Evolutionary conservation across 768 basidiomycete genomes (phyloP).

Genomic region (Xerocomellus dryophilus): DNA sequence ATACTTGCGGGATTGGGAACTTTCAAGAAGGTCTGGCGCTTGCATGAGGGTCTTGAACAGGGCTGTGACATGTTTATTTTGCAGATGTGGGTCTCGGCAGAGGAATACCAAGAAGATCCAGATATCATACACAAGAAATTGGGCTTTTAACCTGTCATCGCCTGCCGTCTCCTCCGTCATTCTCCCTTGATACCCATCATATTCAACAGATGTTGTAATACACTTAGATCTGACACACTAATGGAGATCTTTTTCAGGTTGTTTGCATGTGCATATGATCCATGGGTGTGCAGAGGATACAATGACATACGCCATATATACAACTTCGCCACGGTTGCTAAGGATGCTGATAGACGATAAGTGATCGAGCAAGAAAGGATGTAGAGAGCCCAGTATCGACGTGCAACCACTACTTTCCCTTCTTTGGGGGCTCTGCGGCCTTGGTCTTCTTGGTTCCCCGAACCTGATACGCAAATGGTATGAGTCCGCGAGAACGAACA

Average conservation of each 20-base stretch:
- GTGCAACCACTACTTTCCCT: slow-evolving; percentile 69
- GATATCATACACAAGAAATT: slow-evolving; percentile 97
- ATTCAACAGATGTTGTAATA: slow-evolving; percentile 33
- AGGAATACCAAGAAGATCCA: slow-evolving; percentile 99
- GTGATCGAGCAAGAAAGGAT: slow-evolving; percentile 21
- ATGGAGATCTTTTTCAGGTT: slow-evolving; percentile 15
- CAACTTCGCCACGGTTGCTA: slow-evolving; percentile 37
- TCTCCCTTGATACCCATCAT: slow-evolving; percentile 33
- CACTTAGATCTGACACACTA: slow-evolving; percentile 29
- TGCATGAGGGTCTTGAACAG: neutral
- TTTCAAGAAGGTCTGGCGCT: slow-evolving; percentile 81
- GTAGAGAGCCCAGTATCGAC: slow-evolving; percentile 13
- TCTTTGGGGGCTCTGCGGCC: slow-evolving; percentile 89
- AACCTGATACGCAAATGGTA: slow-evolving; percentile 49
- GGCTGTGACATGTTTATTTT: slow-evolving; percentile 12
- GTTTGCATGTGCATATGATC: slow-evolving; percentile 29
- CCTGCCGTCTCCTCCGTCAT: slow-evolving; percentile 12
- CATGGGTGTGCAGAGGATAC: slow-evolving; percentile 21
- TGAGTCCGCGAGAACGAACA: slow-evolving; percentile 7
- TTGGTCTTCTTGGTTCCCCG: slow-evolving; percentile 95
- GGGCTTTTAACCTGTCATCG: slow-evolving; percentile 53
- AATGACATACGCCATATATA: slow-evolving; percentile 43
- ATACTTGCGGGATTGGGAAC: slow-evolving; percentile 94
- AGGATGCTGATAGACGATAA: slow-evolving; percentile 33
- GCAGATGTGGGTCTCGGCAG: slow-evolving; percentile 99